These are phyloP conservation scores for Clitopilus passeckerianus DNA, from an alignment of 768 basidiomycete genomes.

Conservation along the genomic window DNA sequence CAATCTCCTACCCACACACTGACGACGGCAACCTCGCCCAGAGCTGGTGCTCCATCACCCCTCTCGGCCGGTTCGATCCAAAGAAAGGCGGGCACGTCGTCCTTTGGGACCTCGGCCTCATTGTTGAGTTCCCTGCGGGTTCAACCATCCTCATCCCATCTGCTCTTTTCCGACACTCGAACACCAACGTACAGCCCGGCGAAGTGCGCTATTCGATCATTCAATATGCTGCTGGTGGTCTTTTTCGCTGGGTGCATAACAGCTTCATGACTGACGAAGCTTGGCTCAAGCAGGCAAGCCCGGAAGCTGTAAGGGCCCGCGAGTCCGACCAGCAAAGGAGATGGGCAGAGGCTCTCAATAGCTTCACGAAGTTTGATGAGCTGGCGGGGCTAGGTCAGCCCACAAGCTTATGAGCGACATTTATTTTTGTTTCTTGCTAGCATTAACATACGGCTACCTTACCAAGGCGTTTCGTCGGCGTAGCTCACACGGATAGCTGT, in stretches of 20 bases:
- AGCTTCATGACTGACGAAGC: slow-evolving; percentile 1
- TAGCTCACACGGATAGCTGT: no score
- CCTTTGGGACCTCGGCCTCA: slow-evolving; percentile 15
- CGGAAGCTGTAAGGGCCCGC: no score
- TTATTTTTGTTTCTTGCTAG: no score
- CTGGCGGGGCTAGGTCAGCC: no score
- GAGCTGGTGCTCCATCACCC: slow-evolving; percentile 13
- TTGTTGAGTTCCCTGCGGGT: slow-evolving; percentile 6
- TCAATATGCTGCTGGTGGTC: slow-evolving; percentile 2
- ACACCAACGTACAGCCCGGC: not conserved
- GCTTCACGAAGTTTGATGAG: no score
- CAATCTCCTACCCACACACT: slow-evolving; percentile 12
- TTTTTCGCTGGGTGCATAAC: slow-evolving; percentile 5
- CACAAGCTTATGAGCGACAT: no score
- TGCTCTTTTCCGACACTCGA: slow-evolving; percentile 2
- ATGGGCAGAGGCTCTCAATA: no score
- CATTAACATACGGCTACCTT: no score
- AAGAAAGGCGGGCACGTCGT: slow-evolving; percentile 22
- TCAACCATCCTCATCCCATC: slow-evolving; percentile 7
- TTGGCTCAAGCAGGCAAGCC: no score
- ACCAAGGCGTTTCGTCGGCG: no score
- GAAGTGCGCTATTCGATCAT: not conserved
- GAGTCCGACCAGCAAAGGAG: no score
- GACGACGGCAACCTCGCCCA: slow-evolving; percentile 24
- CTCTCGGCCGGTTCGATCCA: slow-evolving; percentile 1